Conservation (phyloP, 2,329 filamentous ascomycete species). For the Penicillium hesseltinei region DNA sequence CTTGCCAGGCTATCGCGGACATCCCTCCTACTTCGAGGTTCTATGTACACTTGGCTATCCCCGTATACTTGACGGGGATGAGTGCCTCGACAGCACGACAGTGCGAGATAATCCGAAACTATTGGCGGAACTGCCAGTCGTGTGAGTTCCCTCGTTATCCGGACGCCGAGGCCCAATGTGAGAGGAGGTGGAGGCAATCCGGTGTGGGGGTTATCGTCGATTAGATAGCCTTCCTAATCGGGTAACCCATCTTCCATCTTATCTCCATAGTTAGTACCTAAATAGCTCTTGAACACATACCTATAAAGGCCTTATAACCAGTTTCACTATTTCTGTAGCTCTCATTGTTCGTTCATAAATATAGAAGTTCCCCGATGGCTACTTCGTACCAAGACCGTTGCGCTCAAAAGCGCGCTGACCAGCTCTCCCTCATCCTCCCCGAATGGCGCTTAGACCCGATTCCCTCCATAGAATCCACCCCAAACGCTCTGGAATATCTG, state of each 20-base stretch:
- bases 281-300: not conserved
- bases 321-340: not conserved
- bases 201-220: slow-evolving; percentile 15
- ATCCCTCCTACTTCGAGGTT: slow-evolving; percentile 37
- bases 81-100: slow-evolving; percentile 34
- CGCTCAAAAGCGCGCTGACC: slow-evolving; percentile 23
- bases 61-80: slow-evolving; percentile 41
- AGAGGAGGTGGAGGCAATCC: slow-evolving; percentile 33
- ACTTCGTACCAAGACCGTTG: slow-evolving; percentile 24
- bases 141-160: slow-evolving; percentile 42
- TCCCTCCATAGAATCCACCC: slow-evolving; percentile 20
- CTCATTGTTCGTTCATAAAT: not conserved
- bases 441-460: slow-evolving; percentile 26
- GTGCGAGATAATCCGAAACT: slow-evolving; percentile 36
- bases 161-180: slow-evolving; percentile 33
- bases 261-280: slow-evolving; percentile 1
- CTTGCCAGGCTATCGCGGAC: slow-evolving; percentile 36
- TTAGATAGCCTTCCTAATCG: slow-evolving; percentile 24
- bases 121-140: slow-evolving; percentile 42
- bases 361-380: not conserved
- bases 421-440: slow-evolving; percentile 22
- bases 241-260: slow-evolving; percentile 24
- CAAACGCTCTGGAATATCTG: slow-evolving; percentile 22
- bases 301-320: not conserved
- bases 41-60: slow-evolving; percentile 42